Evolutionary conservation across 2,329 filamentous ascomycete species (phyloP).

Genomic region (Aspergillus glaucus): DNA sequence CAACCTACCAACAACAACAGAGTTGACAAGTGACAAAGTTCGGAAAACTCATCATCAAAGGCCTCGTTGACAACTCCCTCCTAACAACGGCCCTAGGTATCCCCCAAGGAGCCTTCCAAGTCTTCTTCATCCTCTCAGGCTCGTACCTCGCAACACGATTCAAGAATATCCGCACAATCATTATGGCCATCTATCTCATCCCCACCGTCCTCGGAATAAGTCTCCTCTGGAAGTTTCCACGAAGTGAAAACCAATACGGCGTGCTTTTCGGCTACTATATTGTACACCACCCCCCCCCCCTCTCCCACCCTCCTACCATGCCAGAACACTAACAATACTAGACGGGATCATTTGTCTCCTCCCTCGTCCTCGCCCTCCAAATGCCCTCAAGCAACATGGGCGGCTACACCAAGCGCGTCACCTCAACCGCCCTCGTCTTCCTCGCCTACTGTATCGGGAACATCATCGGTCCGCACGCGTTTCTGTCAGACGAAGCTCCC

Average conservation of each 20-base stretch:
- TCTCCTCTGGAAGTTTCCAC: constrained; percentile 47
- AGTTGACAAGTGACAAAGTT: constrained; percentile 25
- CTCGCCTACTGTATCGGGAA: constrained; percentile 40
- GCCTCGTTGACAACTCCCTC: constrained; percentile 41
- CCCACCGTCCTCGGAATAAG: constrained; percentile 47
- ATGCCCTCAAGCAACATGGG: constrained; percentile 37
- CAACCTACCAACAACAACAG: too few species aligned
- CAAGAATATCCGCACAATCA: constrained; percentile 45
- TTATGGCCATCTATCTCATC: constrained; percentile 48
- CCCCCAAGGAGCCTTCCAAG: constrained; percentile 49
- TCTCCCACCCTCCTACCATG: too few species aligned
- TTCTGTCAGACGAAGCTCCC: constrained; percentile 37
- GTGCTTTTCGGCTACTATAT: constrained; percentile 51
- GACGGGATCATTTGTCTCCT: constrained; percentile 43
- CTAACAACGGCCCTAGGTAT: constrained; percentile 50
- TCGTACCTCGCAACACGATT: constrained; percentile 48
- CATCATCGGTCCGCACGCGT: constrained; percentile 39
- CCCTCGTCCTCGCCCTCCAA: constrained; percentile 48
- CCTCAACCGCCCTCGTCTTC: constrained; percentile 41
- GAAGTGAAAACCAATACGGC: constrained; percentile 37
- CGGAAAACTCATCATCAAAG: constrained; percentile 48
- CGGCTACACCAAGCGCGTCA: constrained; percentile 47
- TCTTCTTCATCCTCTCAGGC: constrained; percentile 47
- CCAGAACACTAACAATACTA: background rate
- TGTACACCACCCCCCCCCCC: background rate